Evolutionary conservation across 2,329 filamentous ascomycete genomes (phyloP).

Genomic region (Alternaria sp.): DNA sequence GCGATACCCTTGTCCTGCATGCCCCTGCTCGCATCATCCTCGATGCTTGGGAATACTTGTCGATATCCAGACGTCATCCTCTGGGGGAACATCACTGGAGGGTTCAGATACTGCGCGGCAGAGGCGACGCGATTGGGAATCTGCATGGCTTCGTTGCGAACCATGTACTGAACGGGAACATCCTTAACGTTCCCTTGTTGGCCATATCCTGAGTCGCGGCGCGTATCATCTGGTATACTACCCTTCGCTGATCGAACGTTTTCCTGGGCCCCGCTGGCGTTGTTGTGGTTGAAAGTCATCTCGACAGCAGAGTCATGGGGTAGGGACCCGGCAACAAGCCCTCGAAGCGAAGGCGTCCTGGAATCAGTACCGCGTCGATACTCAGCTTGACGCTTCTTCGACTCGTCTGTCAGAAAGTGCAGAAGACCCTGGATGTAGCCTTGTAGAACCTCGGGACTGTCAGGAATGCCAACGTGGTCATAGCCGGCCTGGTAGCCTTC

Average conservation of each 20-base stretch:
- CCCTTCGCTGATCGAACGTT: constrained; percentile 29
- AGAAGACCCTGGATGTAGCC: constrained; percentile 44
- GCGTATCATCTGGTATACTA: constrained; percentile 10
- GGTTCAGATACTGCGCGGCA: constrained; percentile 16
- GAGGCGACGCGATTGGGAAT: constrained; percentile 22
- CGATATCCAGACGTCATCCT: constrained; percentile 13
- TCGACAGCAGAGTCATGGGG: constrained; percentile 39
- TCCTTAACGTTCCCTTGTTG: constrained; percentile 17
- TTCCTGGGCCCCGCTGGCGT: constrained; percentile 28
- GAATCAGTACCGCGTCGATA: constrained; percentile 18
- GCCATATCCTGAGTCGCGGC: constrained; percentile 23
- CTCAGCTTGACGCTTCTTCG: constrained; percentile 24
- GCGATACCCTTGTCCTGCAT: constrained; percentile 23
- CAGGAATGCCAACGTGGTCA: constrained; percentile 43
- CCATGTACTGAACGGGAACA: constrained; percentile 10
- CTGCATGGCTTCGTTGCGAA: constrained; percentile 21
- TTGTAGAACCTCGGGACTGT: constrained; percentile 39
- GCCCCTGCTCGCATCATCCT: constrained; percentile 19
- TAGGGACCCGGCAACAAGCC: constrained; percentile 28
- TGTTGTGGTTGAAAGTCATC: constrained; percentile 31
- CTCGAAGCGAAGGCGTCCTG: constrained; percentile 34
- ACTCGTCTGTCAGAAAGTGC: constrained; percentile 37
- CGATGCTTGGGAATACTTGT: constrained; percentile 12
- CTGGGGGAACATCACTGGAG: constrained; percentile 19
- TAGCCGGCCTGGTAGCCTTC: constrained; percentile 48